phyloP scores from a whole-genome alignment of 805 yeast species.

The Nadsonia fulvescens region DNA sequence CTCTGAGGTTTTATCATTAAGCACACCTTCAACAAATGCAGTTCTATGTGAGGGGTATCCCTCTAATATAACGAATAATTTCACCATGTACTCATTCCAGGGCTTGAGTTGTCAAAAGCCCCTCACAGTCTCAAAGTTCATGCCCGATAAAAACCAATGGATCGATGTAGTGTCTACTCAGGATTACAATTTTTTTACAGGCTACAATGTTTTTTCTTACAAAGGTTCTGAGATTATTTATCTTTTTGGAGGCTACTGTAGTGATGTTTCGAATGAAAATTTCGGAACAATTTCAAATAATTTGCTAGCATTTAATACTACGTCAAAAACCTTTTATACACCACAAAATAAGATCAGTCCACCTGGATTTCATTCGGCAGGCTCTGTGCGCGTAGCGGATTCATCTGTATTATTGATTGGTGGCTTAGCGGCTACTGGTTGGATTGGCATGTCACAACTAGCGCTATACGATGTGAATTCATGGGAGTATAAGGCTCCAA shows the following conservation, averaged over 20 bases:
- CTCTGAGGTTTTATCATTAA: too few relatives aligned
- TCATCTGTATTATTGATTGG: conserved; percentile 33
- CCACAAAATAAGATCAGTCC: conserved; percentile 11
- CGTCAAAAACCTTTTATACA: conserved; percentile 7
- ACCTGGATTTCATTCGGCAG: conserved; percentile 13
- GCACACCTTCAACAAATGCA: too few relatives aligned
- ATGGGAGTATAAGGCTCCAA: conserved; percentile 38
- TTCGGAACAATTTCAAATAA: conserved; percentile 9
- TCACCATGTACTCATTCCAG: too few relatives aligned
- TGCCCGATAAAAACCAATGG: too few relatives aligned
- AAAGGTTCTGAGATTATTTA: conserved; percentile 10
- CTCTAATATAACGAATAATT: too few relatives aligned
- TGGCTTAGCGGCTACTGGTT: conserved; percentile 41
- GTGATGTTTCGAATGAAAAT: too few relatives aligned
- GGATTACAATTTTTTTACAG: too few relatives aligned
- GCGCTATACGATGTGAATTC: conserved; percentile 54
- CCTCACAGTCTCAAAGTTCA: too few relatives aligned
- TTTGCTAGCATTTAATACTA: conserved; percentile 12
- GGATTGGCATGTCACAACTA: conserved; percentile 57
- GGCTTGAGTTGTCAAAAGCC: too few relatives aligned
- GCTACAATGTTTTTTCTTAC: too few relatives aligned
- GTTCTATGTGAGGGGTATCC: too few relatives aligned
- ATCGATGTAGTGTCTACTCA: too few relatives aligned
- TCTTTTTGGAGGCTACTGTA: conserved; percentile 17
- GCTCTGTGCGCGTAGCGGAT: conserved; percentile 9